Conservation (phyloP, 2,329 filamentous ascomycete genomes). For the Diaporthe nobilis region DNA sequence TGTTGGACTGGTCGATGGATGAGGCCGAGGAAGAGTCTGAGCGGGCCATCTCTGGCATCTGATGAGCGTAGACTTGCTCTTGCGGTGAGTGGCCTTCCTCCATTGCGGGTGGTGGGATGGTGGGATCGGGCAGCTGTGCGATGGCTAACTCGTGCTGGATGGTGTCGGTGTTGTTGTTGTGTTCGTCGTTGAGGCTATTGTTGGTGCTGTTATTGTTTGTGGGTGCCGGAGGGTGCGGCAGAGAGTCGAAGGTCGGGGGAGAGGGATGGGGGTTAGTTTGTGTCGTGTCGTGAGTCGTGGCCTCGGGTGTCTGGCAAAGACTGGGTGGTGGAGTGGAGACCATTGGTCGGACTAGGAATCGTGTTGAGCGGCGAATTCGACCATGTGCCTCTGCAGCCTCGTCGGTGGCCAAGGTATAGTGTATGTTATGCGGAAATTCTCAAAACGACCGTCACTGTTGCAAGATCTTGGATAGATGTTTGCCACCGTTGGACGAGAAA, state of each 20-base stretch:
- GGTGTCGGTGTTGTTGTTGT: neutral
- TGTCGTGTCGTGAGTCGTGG: conserved; percentile 42
- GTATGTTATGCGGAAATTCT: conserved; percentile 2
- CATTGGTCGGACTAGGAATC: conserved; percentile 37
- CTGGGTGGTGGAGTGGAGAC: conserved; percentile 41
- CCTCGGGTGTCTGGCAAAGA: conserved; percentile 41
- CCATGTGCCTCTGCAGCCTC: conserved; percentile 22
- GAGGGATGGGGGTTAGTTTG: conserved; percentile 27
- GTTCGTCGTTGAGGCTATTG: neutral
- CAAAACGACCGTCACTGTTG: conserved; percentile 26
- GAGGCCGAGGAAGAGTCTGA: conserved; percentile 54
- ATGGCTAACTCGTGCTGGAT: conserved; percentile 1
- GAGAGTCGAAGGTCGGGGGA: conserved; percentile 29
- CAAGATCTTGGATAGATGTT: conserved; percentile 32
- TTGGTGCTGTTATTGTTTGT: neutral
- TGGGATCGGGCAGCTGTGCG: neutral
- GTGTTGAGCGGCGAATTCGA: conserved; percentile 28
- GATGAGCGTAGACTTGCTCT: conserved; percentile 35
- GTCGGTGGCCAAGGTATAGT: conserved; percentile 12
- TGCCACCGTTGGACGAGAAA: conserved; percentile 16
- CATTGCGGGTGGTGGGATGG: conserved; percentile 22
- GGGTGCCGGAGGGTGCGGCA: conserved; percentile 20
- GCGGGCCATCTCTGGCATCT: conserved; percentile 46
- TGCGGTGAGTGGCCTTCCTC: conserved; percentile 36
- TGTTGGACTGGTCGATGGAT: conserved; percentile 50